Conservation (phyloP, 1,284 basidiomycete species). For the Papiliotrema terrestris region DNA sequence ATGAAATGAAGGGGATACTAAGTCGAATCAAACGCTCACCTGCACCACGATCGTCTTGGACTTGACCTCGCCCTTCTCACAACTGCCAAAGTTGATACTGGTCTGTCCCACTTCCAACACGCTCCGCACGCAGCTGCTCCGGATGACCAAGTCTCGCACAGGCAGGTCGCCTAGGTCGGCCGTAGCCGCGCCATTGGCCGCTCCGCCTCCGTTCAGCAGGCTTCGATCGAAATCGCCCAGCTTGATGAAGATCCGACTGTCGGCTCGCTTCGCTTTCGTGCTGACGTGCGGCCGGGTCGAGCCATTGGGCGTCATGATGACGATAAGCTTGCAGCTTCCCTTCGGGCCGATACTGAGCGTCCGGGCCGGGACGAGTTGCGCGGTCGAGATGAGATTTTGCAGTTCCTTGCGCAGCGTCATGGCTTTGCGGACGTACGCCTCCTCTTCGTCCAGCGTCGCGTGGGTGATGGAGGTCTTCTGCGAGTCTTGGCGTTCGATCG, state of each 20-base stretch:
- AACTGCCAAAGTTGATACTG: conserved; percentile 55
- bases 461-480: conserved; percentile 46
- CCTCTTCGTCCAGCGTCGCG: conserved; percentile 49
- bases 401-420: conserved; percentile 51
- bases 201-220: conserved; percentile 12
- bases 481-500: conserved; percentile 50
- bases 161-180: conserved; percentile 44
- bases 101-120: conserved; percentile 54
- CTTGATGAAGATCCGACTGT: conserved; percentile 52
- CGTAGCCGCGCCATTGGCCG: conserved; percentile 2
- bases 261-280: conserved; percentile 50
- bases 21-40: too few species aligned
- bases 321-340: conserved; percentile 47
- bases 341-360: conserved; percentile 43
- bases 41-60: conserved; percentile 53
- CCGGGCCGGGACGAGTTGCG: conserved; percentile 47
- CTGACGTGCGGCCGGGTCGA: conserved; percentile 52
- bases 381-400: conserved; percentile 41
- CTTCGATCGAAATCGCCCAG: conserved; percentile 50
- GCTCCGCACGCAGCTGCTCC: conserved; percentile 50
- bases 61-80: conserved; percentile 53
- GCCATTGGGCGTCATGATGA: conserved; percentile 52
- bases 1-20: too few species aligned
- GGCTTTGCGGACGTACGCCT: conserved; percentile 50
- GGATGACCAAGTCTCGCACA: conserved; percentile 53